A percentile compares a stretch with the other conserved stretches of the same genome.
Evolutionary conservation across 2,329 filamentous ascomycete species (phyloP).

Genomic region (Macrophomina phaseolina): DNA sequence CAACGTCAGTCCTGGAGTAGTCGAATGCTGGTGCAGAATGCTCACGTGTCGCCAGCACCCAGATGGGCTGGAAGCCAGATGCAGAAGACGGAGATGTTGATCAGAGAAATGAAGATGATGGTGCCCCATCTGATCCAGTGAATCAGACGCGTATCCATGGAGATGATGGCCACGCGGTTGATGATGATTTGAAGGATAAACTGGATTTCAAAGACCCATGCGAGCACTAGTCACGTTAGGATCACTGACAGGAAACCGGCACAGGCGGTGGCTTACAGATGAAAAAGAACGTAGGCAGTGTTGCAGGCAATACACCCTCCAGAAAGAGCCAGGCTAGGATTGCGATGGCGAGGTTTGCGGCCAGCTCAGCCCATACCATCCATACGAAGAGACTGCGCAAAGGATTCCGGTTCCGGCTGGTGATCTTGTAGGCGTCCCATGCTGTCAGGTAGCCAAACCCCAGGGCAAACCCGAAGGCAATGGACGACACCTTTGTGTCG

Average conservation of each 20-base stretch:
- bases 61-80: slow-evolving; percentile 40
- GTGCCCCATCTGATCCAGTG: slow-evolving; percentile 31
- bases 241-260: not conserved
- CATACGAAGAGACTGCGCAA: slow-evolving; percentile 41
- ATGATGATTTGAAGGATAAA: slow-evolving; percentile 36
- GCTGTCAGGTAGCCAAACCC: slow-evolving; percentile 26
- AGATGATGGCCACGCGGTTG: slow-evolving; percentile 38
- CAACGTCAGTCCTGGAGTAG: not conserved
- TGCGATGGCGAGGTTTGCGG: slow-evolving; percentile 47
- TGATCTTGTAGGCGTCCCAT: slow-evolving; percentile 23
- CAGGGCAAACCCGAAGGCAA: slow-evolving; percentile 21
- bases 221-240: slow-evolving; percentile 32
- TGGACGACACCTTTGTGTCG: slow-evolving; percentile 12
- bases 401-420: slow-evolving; percentile 13
- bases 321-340: slow-evolving; percentile 51
- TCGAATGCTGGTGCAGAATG: not conserved
- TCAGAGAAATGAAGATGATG: slow-evolving; percentile 32
- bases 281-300: slow-evolving; percentile 30
- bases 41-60: slow-evolving; percentile 33
- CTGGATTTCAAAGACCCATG: slow-evolving; percentile 53
- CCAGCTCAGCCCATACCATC: slow-evolving; percentile 55
- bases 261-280: not conserved
- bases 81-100: slow-evolving; percentile 41
- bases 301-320: slow-evolving; percentile 42
- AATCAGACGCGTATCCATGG: slow-evolving; percentile 30